phyloP scores from a whole-genome alignment of 225 moss, liverwort and hornwort species.

The Physcomitrellopsis africana region DNA sequence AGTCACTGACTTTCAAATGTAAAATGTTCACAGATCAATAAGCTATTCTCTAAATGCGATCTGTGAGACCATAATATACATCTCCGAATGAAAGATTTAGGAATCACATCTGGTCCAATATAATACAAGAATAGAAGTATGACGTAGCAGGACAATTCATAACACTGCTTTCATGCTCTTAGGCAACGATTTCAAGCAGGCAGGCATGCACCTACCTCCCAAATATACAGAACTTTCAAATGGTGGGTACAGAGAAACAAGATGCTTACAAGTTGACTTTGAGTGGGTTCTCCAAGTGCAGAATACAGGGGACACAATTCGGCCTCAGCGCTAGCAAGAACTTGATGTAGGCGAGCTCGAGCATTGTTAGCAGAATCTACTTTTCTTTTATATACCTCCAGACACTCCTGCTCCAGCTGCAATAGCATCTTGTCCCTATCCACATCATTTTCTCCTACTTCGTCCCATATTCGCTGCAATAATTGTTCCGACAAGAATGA shows the following conservation, averaged over 20 bases:
- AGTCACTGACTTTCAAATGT: background rate
- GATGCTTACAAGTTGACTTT: slow-evolving; percentile 52
- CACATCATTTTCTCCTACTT: slow-evolving; percentile 62
- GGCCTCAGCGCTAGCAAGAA: slow-evolving; percentile 56
- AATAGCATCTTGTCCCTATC: slow-evolving; percentile 72
- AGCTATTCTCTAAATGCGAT: background rate
- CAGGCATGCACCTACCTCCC: background rate
- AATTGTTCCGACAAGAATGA: background rate
- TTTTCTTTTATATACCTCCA: slow-evolving; percentile 70
- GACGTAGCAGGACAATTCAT: background rate
- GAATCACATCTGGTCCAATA: too few relatives aligned
- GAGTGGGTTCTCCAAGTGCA: slow-evolving; percentile 56
- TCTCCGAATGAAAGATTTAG: background rate
- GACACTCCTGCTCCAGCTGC: slow-evolving; percentile 68
- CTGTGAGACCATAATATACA: background rate
- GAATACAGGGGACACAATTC: slow-evolving; percentile 61
- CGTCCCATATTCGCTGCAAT: slow-evolving; percentile 77
- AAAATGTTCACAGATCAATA: background rate
- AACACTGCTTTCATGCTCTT: background rate
- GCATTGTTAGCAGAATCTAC: slow-evolving; percentile 61
- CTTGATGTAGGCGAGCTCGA: slow-evolving; percentile 59
- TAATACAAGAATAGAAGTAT: too few relatives aligned
- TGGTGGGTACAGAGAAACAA: background rate
- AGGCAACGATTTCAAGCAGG: background rate
- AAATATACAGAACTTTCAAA: background rate